A percentile compares a stretch with the other conserved stretches of the same genome.
Conservation (phyloP, 2,329 filamentous ascomycete species). For the Tothia fuscella region DNA sequence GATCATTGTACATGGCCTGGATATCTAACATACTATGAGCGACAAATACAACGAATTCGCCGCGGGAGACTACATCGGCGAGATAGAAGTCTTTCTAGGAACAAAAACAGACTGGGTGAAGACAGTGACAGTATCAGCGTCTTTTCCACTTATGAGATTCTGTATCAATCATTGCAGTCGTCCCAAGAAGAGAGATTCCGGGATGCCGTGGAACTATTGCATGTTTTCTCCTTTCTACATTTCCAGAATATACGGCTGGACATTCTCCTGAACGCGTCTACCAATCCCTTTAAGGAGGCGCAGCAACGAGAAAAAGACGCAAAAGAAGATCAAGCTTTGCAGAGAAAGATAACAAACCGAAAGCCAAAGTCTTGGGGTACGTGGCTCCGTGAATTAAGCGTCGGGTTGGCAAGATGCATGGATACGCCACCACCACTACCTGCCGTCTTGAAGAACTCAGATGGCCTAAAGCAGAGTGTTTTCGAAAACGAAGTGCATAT, state of each 20-base stretch:
- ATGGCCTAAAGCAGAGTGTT: too few species aligned
- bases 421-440: too few species aligned
- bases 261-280: too few species aligned
- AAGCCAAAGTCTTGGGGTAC: too few species aligned
- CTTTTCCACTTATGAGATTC: slow-evolving; percentile 21
- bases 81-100: too few species aligned
- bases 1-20: slow-evolving; percentile 14
- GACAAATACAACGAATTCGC: slow-evolving; percentile 13
- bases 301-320: slow-evolving; percentile 14
- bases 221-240: slow-evolving; percentile 23
- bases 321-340: slow-evolving; percentile 12
- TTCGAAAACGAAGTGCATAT: neutral
- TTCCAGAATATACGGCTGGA: slow-evolving; percentile 18
- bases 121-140: slow-evolving; percentile 14
- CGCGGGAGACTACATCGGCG: too few species aligned
- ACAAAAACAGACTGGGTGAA: slow-evolving; percentile 8
- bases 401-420: too few species aligned
- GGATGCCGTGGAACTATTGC: slow-evolving; percentile 24
- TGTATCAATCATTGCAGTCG: slow-evolving; percentile 16
- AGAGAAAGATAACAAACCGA: neutral
- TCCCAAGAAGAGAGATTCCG: slow-evolving; percentile 12
- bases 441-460: too few species aligned
- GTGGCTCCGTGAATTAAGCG: too few species aligned
- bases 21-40: slow-evolving; percentile 15
- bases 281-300: too few species aligned